phyloP scores from a whole-genome alignment of 768 basidiomycete species.

The Gloeostereum incarnatum region DNA sequence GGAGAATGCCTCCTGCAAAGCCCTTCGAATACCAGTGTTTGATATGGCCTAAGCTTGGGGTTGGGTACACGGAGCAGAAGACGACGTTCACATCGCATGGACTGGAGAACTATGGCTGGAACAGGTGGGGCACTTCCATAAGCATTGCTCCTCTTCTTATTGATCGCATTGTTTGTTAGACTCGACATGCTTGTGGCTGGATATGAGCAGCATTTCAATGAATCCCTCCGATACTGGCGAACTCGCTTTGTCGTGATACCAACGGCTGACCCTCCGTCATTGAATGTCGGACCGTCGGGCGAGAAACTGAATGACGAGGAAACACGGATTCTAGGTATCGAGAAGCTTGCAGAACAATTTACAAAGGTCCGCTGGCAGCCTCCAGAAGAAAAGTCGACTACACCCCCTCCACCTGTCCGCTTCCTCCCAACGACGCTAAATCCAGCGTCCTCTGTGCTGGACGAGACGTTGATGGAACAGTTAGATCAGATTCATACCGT shows the following conservation, averaged over 20 bases:
- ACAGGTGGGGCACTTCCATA: conserved; percentile 39
- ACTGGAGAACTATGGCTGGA: conserved; percentile 81
- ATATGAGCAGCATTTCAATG: conserved; percentile 72
- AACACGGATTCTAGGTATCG: conserved; percentile 80
- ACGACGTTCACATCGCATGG: conserved; percentile 73
- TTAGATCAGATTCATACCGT: conserved; percentile 73
- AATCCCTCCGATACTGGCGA: conserved; percentile 86
- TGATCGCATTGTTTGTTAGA: conserved; percentile 24
- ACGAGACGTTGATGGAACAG: conserved; percentile 70
- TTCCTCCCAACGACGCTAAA: conserved; percentile 81
- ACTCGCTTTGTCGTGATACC: conserved; percentile 93
- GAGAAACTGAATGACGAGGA: conserved; percentile 83
- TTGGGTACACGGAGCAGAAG: conserved; percentile 74
- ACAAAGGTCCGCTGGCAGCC: conserved; percentile 75
- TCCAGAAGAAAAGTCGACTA: conserved; percentile 41
- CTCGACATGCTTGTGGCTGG: conserved; percentile 81
- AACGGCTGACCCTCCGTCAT: conserved; percentile 56
- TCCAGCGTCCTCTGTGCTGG: conserved; percentile 71
- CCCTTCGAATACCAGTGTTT: conserved; percentile 78
- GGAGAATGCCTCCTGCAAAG: conserved; percentile 54
- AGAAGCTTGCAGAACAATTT: conserved; percentile 85
- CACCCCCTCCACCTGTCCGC: conserved; percentile 50
- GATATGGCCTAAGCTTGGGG: conserved; percentile 89
- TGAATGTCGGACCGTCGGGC: conserved; percentile 48
- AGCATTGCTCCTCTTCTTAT: neutral